Percentiles rank a stretch among this genome's conserved stretches.
These are phyloP conservation scores for Colletotrichum somersetense DNA, from an alignment of 2,329 filamentous ascomycete genomes.

Conservation along the genomic window DNA sequence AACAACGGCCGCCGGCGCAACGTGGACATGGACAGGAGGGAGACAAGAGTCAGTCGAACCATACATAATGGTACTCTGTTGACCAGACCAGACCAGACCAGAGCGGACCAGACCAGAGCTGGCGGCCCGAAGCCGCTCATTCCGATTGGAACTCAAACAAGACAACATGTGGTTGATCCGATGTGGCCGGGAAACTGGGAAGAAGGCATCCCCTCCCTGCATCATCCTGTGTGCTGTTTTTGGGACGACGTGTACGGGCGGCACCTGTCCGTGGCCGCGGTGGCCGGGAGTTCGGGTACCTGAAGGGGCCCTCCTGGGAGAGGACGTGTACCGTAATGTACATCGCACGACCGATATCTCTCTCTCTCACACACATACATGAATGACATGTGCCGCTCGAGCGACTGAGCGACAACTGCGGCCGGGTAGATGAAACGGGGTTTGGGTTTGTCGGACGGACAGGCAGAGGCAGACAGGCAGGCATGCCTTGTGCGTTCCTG, in stretches of 20 bases:
- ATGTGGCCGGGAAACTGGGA: slow-evolving; percentile 10
- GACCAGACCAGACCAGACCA: not conserved
- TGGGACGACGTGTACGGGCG: slow-evolving; percentile 22
- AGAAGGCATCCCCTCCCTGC: slow-evolving; percentile 25
- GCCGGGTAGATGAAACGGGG: slow-evolving; percentile 27
- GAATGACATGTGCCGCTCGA: slow-evolving; percentile 1
- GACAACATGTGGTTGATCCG: slow-evolving; percentile 31
- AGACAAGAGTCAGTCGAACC: slow-evolving; percentile 37
- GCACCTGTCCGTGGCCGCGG: slow-evolving; percentile 23
- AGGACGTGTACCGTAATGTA: not conserved
- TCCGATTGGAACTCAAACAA: slow-evolving; percentile 39
- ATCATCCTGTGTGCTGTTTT: slow-evolving; percentile 16
- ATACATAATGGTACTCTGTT: not conserved
- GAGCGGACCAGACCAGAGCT: slow-evolving; percentile 31
- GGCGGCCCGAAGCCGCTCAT: slow-evolving; percentile 38
- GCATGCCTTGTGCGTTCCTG: slow-evolving; percentile 15
- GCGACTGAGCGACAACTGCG: slow-evolving; percentile 22
- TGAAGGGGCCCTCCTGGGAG: slow-evolving; percentile 3
- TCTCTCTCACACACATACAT: too few species aligned
- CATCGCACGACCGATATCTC: too few species aligned
- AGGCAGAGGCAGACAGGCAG: slow-evolving; percentile 19
- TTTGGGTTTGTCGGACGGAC: slow-evolving; percentile 26
- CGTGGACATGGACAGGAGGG: slow-evolving; percentile 28
- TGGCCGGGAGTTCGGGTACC: slow-evolving; percentile 6
- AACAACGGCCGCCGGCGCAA: slow-evolving; percentile 24